A percentile compares a stretch with the other conserved stretches of the same genome.
Evolutionary conservation across 116 monocot species (phyloP).

Genomic region (Thalassia testudinum): DNA sequence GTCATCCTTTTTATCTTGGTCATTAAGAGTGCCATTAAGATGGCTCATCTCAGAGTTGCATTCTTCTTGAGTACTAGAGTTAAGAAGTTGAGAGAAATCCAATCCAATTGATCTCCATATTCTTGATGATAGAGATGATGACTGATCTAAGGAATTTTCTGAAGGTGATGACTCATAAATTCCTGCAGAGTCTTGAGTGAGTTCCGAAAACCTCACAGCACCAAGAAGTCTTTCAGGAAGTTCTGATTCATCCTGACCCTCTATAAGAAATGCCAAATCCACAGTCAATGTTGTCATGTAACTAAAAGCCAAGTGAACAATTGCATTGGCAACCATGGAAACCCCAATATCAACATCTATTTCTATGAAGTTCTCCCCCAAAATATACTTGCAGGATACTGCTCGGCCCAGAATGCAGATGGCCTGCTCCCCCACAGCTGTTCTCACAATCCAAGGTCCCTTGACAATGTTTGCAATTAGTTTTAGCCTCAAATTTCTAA

Average conservation of each 20-base stretch:
- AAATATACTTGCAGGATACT: slow-evolving; percentile 63
- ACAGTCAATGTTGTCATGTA: slow-evolving; percentile 68
- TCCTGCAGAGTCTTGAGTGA: slow-evolving; percentile 49
- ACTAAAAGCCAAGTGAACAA: slow-evolving; percentile 90
- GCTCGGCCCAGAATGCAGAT: slow-evolving; percentile 80
- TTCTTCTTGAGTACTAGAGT: slow-evolving; percentile 28
- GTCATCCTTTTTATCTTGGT: slow-evolving; percentile 10
- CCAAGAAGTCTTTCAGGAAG: slow-evolving; percentile 85
- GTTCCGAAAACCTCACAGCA: slow-evolving; percentile 75
- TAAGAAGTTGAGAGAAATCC: slow-evolving; percentile 42
- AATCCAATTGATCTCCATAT: slow-evolving; percentile 65
- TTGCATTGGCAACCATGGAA: slow-evolving; percentile 89
- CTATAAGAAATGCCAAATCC: slow-evolving; percentile 88
- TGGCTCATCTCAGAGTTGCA: slow-evolving; percentile 5
- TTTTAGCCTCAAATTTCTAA: slow-evolving; percentile 87
- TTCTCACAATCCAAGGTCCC: slow-evolving; percentile 90
- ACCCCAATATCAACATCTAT: slow-evolving; percentile 85
- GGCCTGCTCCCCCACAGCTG: slow-evolving; percentile 92
- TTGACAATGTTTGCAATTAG: slow-evolving; percentile 83
- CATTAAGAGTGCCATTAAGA: slow-evolving; percentile 25
- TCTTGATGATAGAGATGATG: slow-evolving; percentile 35
- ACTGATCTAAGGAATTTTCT: slow-evolving; percentile 16
- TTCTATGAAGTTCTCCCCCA: slow-evolving; percentile 57
- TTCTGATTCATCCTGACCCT: slow-evolving; percentile 69
- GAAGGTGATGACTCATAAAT: slow-evolving; percentile 34